Evolutionary conservation across 1,284 basidiomycete species (phyloP), one percentile per base, ranked within the genome.

Genomic region (Microbotryomycetes sp.): DNA sequence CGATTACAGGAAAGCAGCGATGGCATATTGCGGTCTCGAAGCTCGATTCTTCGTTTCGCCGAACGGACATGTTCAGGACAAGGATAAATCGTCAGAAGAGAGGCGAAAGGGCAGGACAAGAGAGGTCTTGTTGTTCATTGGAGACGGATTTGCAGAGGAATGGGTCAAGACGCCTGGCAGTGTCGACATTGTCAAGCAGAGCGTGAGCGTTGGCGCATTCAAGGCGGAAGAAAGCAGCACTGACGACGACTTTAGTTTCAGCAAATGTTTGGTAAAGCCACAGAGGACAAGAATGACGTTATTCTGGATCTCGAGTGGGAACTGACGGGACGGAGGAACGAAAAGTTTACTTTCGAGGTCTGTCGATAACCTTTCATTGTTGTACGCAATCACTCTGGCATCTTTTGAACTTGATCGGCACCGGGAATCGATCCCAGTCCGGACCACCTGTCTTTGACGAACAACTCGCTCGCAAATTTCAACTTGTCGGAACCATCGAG

Each of bases 321-420:
- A 18, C 18, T 41, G 35, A 41, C 35, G 35, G 35, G 35, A 9
- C 9, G 18, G 9, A 41, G 35, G 18, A 41, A 41, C 35, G 35
- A 41, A 11, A 9, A 41, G 35, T 41, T 11, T 18, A 41, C 35
- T 11, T 41, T 41, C 35, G 35, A 41, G 18, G 35, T 41, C 11
- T 41, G 35, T 41, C 9, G 35, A 41, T 41, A 41, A 18, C n/a
- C 18, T 41, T 18, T 18, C 11, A 41, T 41, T 41, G 35, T 41
- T 9, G 35, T 41, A 9, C 9, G 35, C 9, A 41, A 26, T 15
- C 3, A 13, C 47, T 49, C 47, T 11, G 31, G 56, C 69, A 71
- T 71, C 15, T 48, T 58, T 54, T 69, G 62, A 45, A 55, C 64
- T 59, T 72, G 70, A 11, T 56, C 62, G 6, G 66, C 66, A n/a